Conservation (phyloP, 306 rosid genomes). For the Cyamopsis tetragonoloba region DNA sequence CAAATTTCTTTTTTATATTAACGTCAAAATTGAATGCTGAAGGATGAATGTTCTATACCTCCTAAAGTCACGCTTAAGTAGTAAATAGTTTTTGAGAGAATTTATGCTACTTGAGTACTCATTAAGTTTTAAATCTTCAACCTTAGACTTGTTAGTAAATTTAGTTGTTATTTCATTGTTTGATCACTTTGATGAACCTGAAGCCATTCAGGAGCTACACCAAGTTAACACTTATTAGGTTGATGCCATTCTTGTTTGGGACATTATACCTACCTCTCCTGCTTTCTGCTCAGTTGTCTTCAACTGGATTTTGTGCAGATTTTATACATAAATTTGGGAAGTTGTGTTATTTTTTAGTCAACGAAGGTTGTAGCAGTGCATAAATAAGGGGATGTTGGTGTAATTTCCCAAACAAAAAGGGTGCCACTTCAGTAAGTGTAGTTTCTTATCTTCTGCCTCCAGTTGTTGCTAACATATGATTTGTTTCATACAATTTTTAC, state of each 20-base stretch:
- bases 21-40: background rate
- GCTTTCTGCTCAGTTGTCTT: background rate
- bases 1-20: background rate
- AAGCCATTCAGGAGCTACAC: background rate
- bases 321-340: background rate
- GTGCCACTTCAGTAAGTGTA: background rate
- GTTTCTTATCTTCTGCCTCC: background rate
- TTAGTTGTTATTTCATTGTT: background rate
- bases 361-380: background rate
- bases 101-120: no score
- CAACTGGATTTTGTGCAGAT: background rate
- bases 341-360: background rate
- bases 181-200: background rate
- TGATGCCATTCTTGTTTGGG: background rate
- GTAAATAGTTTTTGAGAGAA: background rate
- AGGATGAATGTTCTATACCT: background rate
- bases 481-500: background rate
- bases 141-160: background rate
- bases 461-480: background rate
- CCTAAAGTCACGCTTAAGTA: background rate
- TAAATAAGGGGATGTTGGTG: background rate
- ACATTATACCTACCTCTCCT: background rate
- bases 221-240: background rate
- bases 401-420: slow-evolving; percentile 4
- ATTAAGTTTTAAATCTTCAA: background rate